Percentiles rank a stretch among this genome's conserved stretches.
Evolutionary conservation across 2,329 filamentous ascomycete species (phyloP).

Genomic region (Cordyceps cicadae): DNA sequence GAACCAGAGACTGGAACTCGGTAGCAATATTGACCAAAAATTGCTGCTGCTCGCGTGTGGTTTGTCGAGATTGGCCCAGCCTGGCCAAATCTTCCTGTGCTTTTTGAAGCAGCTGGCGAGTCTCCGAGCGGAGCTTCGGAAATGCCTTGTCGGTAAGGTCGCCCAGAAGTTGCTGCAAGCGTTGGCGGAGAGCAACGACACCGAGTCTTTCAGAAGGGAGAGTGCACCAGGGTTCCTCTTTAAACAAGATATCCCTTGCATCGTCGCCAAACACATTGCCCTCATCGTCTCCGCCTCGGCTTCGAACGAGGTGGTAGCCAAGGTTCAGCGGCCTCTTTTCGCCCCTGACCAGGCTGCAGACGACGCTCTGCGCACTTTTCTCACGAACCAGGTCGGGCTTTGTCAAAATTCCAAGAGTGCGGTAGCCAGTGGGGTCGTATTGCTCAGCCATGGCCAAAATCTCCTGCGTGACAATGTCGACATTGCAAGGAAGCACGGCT

Average conservation of each 20-base stretch:
- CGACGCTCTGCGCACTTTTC: slow-evolving; percentile 13
- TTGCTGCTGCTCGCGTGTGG: slow-evolving; percentile 14
- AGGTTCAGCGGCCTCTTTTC: slow-evolving; percentile 15
- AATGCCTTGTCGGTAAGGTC: slow-evolving; percentile 23
- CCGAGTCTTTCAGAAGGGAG: slow-evolving; percentile 19
- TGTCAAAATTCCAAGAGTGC: slow-evolving; percentile 38
- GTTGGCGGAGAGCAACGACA: slow-evolving; percentile 16
- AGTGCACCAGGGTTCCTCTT: background rate
- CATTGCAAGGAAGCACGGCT: slow-evolving; percentile 32
- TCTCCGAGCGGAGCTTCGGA: slow-evolving; percentile 19
- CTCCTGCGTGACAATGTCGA: slow-evolving; percentile 37
- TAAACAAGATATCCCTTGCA: background rate
- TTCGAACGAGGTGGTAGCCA: slow-evolving; percentile 19
- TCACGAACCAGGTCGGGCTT: slow-evolving; percentile 35
- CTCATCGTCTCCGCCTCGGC: slow-evolving; percentile 18
- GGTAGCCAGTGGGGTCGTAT: slow-evolving; percentile 25
- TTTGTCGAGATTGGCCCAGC: slow-evolving; percentile 14
- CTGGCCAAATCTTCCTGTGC: slow-evolving; percentile 8
- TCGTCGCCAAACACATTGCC: background rate
- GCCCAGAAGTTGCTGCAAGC: slow-evolving; percentile 19
- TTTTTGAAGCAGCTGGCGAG: slow-evolving; percentile 9
- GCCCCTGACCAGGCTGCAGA: slow-evolving; percentile 14
- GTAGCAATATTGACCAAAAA: slow-evolving; percentile 15
- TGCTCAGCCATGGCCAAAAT: slow-evolving; percentile 33
- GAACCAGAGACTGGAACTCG: slow-evolving; percentile 15